Conservation (phyloP, 2,329 filamentous ascomycete genomes). For the Aspergillus unguis region DNA sequence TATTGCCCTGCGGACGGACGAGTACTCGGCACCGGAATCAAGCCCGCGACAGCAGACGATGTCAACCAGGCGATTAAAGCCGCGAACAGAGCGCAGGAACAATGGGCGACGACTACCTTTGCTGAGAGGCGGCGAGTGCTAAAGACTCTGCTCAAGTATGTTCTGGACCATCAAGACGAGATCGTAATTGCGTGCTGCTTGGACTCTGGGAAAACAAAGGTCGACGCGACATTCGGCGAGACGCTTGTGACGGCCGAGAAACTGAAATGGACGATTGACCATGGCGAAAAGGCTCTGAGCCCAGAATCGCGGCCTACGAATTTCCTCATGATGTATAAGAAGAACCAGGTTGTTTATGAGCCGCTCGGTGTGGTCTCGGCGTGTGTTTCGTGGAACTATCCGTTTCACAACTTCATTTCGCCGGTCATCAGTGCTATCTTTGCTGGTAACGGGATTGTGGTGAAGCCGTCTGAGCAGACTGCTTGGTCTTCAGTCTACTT, state of each 20-base stretch:
- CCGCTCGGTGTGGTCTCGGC: slow-evolving; percentile 89
- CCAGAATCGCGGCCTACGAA: slow-evolving; percentile 78
- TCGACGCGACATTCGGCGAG: slow-evolving; percentile 91
- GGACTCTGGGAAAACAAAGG: slow-evolving; percentile 93
- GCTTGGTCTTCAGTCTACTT: slow-evolving; percentile 91
- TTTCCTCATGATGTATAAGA: slow-evolving; percentile 92
- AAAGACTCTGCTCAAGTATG: slow-evolving; percentile 64
- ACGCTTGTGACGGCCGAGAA: slow-evolving; percentile 93
- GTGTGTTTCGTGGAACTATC: slow-evolving; percentile 95
- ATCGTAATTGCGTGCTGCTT: slow-evolving; percentile 83
- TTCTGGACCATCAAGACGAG: slow-evolving; percentile 83
- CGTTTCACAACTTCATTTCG: slow-evolving; percentile 91
- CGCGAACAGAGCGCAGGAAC: slow-evolving; percentile 68
- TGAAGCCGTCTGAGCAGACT: slow-evolving; percentile 94
- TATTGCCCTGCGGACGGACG: slow-evolving; percentile 80
- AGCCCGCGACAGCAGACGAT: slow-evolving; percentile 69
- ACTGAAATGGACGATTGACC: slow-evolving; percentile 86
- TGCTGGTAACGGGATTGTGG: slow-evolving; percentile 82
- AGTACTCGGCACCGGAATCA: slow-evolving; percentile 63
- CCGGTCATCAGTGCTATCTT: slow-evolving; percentile 90
- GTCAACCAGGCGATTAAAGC: slow-evolving; percentile 76
- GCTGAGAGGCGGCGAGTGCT: slow-evolving; percentile 73
- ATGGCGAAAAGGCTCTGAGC: slow-evolving; percentile 77
- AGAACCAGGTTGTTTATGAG: slow-evolving; percentile 85
- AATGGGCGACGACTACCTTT: slow-evolving; percentile 78